Evolutionary conservation across 176 grass and related monocot genomes (phyloP).

Genomic region (Pharus latifolius): DNA sequence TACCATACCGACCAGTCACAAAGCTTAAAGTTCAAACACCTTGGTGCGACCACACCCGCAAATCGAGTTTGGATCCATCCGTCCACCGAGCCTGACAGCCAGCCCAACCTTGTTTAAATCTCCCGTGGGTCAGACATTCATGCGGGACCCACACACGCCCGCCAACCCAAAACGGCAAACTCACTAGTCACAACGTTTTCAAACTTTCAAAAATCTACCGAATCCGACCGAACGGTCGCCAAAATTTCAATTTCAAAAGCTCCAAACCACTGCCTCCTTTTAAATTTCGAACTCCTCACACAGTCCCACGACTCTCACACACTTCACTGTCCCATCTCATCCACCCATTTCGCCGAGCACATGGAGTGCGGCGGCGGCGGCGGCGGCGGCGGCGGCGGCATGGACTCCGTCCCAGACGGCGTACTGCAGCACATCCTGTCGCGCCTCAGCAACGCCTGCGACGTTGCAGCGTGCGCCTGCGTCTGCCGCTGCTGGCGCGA

Average conservation of each 20-base stretch:
- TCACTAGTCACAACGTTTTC: no score
- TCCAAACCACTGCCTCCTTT: neutral
- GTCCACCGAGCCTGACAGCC: no score
- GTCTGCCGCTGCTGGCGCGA: slow-evolving; percentile 62
- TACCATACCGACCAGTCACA: no score
- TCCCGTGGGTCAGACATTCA: no score
- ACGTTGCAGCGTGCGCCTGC: slow-evolving; percentile 62
- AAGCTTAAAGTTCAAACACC: no score
- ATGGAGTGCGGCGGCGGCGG: neutral
- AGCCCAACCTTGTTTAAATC: no score
- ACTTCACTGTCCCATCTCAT: neutral
- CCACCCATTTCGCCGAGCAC: neutral
- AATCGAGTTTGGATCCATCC: no score
- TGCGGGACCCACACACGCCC: no score
- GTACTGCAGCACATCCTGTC: slow-evolving; percentile 75
- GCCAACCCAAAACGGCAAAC: neutral
- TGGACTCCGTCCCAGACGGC: slow-evolving; percentile 76
- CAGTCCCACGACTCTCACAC: neutral
- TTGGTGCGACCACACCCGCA: no score
- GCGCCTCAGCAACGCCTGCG: slow-evolving; percentile 60
- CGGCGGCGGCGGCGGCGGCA: slow-evolving; percentile 1
- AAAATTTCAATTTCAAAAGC: slow-evolving; percentile 12
- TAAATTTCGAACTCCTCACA: slow-evolving; percentile 15
- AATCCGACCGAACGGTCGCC: neutral
- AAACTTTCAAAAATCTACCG: neutral